These are phyloP conservation scores for Leishmania aethiopica DNA, from an alignment of 208 protist genomes.

Conservation along the genomic window DNA sequence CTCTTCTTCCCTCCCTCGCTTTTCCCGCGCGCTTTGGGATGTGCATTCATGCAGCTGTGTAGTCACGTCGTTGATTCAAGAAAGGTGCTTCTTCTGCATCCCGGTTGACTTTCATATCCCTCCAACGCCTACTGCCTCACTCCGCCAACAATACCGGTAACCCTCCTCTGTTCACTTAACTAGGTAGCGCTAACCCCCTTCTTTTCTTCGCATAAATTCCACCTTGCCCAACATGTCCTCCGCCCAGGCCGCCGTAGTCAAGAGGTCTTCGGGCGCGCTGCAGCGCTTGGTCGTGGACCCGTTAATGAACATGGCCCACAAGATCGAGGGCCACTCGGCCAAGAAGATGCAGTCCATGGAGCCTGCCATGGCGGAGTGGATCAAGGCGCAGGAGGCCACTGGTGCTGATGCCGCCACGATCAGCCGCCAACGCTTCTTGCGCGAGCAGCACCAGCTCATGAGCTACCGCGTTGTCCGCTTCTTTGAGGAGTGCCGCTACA, in stretches of 20 bases:
- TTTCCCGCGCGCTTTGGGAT: not conserved
- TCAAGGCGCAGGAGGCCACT: constrained; percentile 53
- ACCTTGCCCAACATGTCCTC: constrained; percentile 21
- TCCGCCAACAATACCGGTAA: not conserved
- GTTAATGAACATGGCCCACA: constrained; percentile 55
- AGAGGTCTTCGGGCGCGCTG: constrained; percentile 26
- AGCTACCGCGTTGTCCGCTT: constrained; percentile 83
- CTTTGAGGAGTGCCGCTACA: constrained; percentile 73
- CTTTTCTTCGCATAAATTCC: not conserved
- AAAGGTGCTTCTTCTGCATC: too few species aligned
- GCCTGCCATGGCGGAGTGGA: constrained; percentile 40
- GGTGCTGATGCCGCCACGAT: constrained; percentile 73
- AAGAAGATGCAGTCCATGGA: constrained; percentile 47
- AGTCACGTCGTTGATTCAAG: not conserved
- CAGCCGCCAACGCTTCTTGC: constrained; percentile 61
- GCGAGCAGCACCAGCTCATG: constrained; percentile 76
- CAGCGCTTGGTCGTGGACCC: constrained; percentile 50
- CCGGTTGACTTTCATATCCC: not conserved
- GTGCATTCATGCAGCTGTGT: not conserved
- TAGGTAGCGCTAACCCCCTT: not conserved
- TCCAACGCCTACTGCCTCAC: not conserved
- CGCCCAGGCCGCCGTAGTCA: constrained; percentile 24
- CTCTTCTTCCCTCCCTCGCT: not conserved
- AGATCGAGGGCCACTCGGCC: constrained; percentile 66
- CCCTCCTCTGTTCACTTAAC: not conserved